phyloP scores from a whole-genome alignment of 441 rosid species.

The Adansonia rubrostipa region DNA sequence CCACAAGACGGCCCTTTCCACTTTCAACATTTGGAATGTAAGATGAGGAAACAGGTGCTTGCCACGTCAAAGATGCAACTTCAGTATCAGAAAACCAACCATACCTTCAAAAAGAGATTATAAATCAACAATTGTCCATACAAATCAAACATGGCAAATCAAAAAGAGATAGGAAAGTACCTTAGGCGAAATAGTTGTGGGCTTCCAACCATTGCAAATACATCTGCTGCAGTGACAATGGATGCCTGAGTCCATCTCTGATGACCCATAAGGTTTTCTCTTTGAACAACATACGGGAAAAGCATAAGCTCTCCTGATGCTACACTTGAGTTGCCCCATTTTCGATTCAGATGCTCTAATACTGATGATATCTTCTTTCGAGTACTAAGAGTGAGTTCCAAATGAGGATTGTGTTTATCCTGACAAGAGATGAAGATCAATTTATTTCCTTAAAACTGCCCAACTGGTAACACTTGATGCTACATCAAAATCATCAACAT shows the following conservation, averaged over 20 bases:
- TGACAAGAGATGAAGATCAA: conserved; percentile 45
- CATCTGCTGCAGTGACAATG: conserved; percentile 62
- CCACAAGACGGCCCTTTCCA: conserved; percentile 39
- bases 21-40: conserved; percentile 46
- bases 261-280: conserved; percentile 58
- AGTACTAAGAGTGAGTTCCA: conserved; percentile 92
- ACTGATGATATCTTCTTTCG: conserved; percentile 97
- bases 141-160: conserved; percentile 22
- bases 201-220: conserved; percentile 67
- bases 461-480: not conserved
- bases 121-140: conserved; percentile 24
- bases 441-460: conserved; percentile 27
- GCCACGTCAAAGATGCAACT: conserved; percentile 43
- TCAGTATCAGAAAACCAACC: conserved; percentile 78
- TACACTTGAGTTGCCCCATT: conserved; percentile 90
- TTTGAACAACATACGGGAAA: conserved; percentile 72
- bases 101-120: conserved; percentile 64
- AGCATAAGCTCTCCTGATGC: conserved; percentile 84
- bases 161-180: conserved; percentile 46
- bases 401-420: conserved; percentile 92
- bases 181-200: conserved; percentile 88
- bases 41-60: conserved; percentile 42
- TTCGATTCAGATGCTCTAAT: conserved; percentile 88
- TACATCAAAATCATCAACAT: conserved; percentile 28
- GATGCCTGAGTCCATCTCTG: conserved; percentile 88